Conservation (phyloP, 2,329 filamentous ascomycete species). For the Pseudogymnoascus pannorum region DNA sequence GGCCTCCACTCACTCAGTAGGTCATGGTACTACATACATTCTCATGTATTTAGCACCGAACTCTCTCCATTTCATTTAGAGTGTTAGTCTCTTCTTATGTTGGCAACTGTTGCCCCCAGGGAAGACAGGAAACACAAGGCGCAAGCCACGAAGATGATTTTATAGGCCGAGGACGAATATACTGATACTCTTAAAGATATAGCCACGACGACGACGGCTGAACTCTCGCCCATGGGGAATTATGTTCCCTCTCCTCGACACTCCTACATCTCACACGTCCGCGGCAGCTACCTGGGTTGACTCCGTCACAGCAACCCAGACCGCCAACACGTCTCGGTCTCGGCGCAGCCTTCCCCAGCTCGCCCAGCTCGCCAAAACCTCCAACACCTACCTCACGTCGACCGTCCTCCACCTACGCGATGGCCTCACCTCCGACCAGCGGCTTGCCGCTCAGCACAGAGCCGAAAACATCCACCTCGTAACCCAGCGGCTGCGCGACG, state of each 20-base stretch:
- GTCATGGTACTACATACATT: background rate
- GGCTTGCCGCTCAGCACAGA: constrained; percentile 37
- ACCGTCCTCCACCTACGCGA: constrained; percentile 23
- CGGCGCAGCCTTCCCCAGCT: background rate
- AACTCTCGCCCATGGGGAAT: background rate
- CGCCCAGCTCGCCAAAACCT: background rate
- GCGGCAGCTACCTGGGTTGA: background rate
- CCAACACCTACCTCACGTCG: background rate
- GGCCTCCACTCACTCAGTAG: background rate
- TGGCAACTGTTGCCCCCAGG: background rate
- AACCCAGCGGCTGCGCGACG: constrained; percentile 57
- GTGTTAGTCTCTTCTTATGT: background rate
- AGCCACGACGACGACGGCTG: background rate
- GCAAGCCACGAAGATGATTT: background rate
- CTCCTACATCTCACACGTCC: background rate
- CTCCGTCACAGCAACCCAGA: background rate
- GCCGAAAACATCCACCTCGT: constrained; percentile 57
- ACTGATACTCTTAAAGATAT: background rate
- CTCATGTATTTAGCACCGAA: background rate
- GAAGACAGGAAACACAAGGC: background rate
- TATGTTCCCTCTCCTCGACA: background rate
- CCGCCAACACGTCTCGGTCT: background rate
- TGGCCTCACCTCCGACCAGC: constrained; percentile 36
- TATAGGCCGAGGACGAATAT: background rate
- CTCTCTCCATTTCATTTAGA: background rate